A percentile compares a stretch with the other conserved stretches of the same genome.
Evolutionary conservation across 768 basidiomycete genomes (phyloP).

Genomic region (Tylopilus vinaceipallidus): DNA sequence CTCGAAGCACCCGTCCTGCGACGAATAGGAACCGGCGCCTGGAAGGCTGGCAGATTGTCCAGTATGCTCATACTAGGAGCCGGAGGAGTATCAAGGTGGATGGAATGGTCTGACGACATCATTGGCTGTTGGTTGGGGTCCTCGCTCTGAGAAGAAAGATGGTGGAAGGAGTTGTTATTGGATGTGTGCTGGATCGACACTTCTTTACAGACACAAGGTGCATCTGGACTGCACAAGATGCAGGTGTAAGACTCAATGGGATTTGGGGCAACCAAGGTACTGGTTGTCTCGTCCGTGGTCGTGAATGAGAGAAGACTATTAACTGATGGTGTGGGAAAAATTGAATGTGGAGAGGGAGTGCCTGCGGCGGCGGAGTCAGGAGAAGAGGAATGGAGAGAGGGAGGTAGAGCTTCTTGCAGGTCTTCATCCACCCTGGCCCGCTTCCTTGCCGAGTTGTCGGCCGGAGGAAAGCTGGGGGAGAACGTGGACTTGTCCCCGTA

Average conservation of each 20-base stretch:
- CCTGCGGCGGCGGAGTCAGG: conserved; percentile 38
- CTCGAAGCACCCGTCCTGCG: conserved; percentile 43
- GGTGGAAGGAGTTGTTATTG: conserved; percentile 15
- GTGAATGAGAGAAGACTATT: conserved; percentile 38
- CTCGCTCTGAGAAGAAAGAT: conserved; percentile 14
- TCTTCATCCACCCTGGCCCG: conserved; percentile 33
- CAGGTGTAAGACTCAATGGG: conserved; percentile 44
- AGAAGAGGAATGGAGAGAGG: conserved; percentile 39
- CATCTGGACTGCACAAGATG: conserved; percentile 70
- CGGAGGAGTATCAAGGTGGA: conserved; percentile 28
- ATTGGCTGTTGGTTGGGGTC: conserved; percentile 12
- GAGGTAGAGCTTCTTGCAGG: conserved; percentile 15
- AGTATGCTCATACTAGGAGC: conserved; percentile 53
- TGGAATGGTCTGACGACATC: conserved; percentile 24
- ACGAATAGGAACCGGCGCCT: conserved; percentile 79
- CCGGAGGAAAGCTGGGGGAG: conserved; percentile 23
- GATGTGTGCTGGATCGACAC: conserved; percentile 49
- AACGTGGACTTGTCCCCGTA: conserved; percentile 49
- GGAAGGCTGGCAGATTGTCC: conserved; percentile 75
- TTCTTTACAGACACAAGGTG: conserved; percentile 78
- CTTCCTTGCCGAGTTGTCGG: conserved; percentile 36
- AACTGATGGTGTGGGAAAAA: conserved; percentile 31
- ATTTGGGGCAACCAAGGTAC: conserved; percentile 35
- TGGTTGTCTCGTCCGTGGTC: conserved; percentile 26
- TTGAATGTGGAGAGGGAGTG: conserved; percentile 31